Conservation (phyloP, 306 rosid genomes). For the Sechiopsis laciniata region DNA sequence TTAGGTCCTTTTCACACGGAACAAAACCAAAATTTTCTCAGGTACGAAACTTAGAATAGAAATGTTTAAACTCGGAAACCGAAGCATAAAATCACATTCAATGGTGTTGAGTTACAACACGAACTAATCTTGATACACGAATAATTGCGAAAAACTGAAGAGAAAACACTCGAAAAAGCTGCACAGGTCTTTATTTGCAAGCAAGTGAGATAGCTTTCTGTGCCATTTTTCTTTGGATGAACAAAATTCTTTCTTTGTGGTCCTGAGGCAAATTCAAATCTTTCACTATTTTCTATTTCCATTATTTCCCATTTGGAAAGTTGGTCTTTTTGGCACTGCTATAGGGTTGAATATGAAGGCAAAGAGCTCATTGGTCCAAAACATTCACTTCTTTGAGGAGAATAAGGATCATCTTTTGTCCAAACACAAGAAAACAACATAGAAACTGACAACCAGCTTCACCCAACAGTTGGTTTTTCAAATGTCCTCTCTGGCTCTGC, state of each 20-base stretch:
- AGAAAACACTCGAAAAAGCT: neutral
- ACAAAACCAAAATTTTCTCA: neutral
- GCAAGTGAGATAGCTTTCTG: slow-evolving; percentile 4
- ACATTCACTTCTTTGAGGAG: neutral
- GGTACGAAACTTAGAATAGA: neutral
- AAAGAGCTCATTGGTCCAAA: neutral
- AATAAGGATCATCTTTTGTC: slow-evolving; percentile 14
- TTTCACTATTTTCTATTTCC: neutral
- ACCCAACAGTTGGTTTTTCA: slow-evolving; percentile 1
- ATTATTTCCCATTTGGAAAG: neutral
- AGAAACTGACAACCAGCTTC: slow-evolving; percentile 27
- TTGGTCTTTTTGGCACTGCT: neutral
- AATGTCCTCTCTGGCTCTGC: slow-evolving; percentile 10
- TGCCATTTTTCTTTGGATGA: neutral
- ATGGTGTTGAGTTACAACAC: neutral
- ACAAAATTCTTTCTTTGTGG: neutral
- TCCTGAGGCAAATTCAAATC: slow-evolving; percentile 7
- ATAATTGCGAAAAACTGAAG: neutral
- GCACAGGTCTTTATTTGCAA: slow-evolving; percentile 13
- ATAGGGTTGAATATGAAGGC: slow-evolving; percentile 8
- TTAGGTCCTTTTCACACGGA: neutral
- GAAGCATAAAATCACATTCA: neutral
- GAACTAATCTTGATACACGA: neutral
- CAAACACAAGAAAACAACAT: slow-evolving; percentile 6
- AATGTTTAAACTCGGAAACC: neutral